Evolutionary conservation across 2,329 filamentous ascomycete genomes (phyloP), one percentile per base, ranked within the genome.

Genomic region (Colletotrichum paranaense): DNA sequence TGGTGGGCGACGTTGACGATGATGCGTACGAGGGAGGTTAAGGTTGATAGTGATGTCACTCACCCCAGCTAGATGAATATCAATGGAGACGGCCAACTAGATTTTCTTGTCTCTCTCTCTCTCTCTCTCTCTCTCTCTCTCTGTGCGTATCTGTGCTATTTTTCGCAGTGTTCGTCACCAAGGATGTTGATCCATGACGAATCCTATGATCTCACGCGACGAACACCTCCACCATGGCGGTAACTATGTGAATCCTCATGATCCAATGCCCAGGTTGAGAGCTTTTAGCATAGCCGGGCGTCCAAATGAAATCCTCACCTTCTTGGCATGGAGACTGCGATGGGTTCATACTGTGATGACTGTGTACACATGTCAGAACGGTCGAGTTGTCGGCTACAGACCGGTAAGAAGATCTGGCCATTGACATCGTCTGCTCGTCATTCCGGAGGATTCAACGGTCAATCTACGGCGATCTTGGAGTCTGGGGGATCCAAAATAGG

Each of bases 1-100:
- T 14, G 5, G 4, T 5, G 11, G 49, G 35, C 57, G 49, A 57
- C 35, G 58, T 59, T 28, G 30, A 30, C 24, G 57, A 58, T 72
- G 58, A 68, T 63, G 58, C 42, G 58, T 63, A 26, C 30, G 2
- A 24, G 49, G 28, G 22, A 11, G 19, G 30, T 42, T 14, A 28
- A 59, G n/a, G 38, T 59, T 68, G 65, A 42, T 42, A 14, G 52
- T 68, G 65, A 62, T 68, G 69, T 68, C 69, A 55, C 53, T 19
- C 30, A 62, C 19, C 16, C 19, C 26, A 19, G 5, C 12, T 19
- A 28, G 30, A 49, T 14, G 64, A 5, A 62, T 22, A 52, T 62
- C 57, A 30, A 57, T 57, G 64, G 46, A 32, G 42, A 62, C n/a
- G 11, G 16, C 0, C 38, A 42, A 7, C 14, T 19, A 5, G 49